Percentiles rank a stretch among this genome's conserved stretches.
Evolutionary conservation across 176 grass and related monocot genomes (phyloP).

Genomic region (Oryza meridionalis): DNA sequence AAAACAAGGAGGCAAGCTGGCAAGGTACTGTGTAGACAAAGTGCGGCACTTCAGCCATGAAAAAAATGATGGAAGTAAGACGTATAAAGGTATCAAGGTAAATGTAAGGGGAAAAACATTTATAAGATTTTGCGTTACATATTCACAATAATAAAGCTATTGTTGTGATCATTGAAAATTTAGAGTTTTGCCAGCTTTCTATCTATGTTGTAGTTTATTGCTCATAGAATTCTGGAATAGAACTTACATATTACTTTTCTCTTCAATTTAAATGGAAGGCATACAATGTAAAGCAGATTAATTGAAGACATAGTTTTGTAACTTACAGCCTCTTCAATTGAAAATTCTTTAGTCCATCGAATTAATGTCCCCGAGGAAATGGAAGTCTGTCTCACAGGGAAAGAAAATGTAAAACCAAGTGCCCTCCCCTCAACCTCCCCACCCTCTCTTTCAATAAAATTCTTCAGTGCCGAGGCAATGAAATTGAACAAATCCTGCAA

Average conservation of each 20-base stretch:
- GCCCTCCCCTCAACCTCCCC: conserved; percentile 45
- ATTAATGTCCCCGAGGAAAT: conserved; percentile 83
- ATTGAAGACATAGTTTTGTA: neutral
- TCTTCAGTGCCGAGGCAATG: conserved; percentile 69
- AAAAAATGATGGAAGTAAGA: neutral
- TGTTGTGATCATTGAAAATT: neutral
- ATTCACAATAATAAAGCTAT: neutral
- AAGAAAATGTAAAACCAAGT: conserved; percentile 97
- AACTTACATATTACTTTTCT: neutral
- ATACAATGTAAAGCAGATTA: conserved; percentile 5
- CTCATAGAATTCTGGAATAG: neutral
- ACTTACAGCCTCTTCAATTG: conserved; percentile 87
- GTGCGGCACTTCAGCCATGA: neutral
- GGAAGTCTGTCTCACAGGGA: conserved; percentile 78
- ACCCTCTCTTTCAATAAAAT: conserved; percentile 67
- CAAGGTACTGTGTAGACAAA: neutral
- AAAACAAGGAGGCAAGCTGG: neutral
- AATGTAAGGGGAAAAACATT: neutral
- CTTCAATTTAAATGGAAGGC: neutral
- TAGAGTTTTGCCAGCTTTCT: neutral
- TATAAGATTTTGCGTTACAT: neutral
- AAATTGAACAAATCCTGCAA: conserved; percentile 80
- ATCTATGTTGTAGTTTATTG: neutral
- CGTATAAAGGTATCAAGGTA: neutral
- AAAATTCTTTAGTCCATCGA: conserved; percentile 87